Conservation (phyloP, 139 green algal species). For the Coelastrella sp. region DNA sequence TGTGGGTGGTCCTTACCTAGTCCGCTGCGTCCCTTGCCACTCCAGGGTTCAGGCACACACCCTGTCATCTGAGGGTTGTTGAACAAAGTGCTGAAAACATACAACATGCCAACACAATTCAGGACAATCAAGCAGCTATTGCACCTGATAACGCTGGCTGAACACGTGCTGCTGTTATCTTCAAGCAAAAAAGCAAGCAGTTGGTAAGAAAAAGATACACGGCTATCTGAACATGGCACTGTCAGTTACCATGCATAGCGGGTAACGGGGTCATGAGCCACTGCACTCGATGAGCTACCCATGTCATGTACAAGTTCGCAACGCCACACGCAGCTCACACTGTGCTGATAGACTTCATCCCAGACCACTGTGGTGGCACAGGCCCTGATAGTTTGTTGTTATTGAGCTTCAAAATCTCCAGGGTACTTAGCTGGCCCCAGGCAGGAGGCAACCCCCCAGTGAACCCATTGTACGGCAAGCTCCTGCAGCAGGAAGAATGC, state of each 20-base stretch:
- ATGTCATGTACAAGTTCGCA: not conserved
- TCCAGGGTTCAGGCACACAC: conserved; percentile 14
- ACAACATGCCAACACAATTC: not conserved
- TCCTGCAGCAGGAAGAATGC: conserved; percentile 6
- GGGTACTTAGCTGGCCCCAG: not conserved
- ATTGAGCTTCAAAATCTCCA: conserved; percentile 25
- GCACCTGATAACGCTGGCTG: not conserved
- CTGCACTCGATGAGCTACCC: not conserved
- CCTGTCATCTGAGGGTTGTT: conserved; percentile 9
- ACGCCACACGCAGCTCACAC: not conserved
- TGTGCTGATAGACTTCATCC: conserved; percentile 1
- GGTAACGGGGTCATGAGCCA: not conserved
- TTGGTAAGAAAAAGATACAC: not conserved
- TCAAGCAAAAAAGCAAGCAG: not conserved
- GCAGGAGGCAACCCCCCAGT: not conserved
- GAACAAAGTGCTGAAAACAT: conserved; percentile 18
- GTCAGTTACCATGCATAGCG: not conserved
- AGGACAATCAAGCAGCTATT: not conserved
- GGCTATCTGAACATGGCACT: not conserved
- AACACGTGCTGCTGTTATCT: not conserved
- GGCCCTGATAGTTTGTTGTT: conserved; percentile 17
- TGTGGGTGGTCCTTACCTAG: not conserved
- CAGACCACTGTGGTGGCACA: not conserved
- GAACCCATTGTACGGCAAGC: conserved; percentile 28
- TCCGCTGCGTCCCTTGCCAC: not conserved